These are phyloP conservation scores for Pseudopithomyces chartarum DNA, from an alignment of 2,329 filamentous ascomycete species.

Conservation along the genomic window DNA sequence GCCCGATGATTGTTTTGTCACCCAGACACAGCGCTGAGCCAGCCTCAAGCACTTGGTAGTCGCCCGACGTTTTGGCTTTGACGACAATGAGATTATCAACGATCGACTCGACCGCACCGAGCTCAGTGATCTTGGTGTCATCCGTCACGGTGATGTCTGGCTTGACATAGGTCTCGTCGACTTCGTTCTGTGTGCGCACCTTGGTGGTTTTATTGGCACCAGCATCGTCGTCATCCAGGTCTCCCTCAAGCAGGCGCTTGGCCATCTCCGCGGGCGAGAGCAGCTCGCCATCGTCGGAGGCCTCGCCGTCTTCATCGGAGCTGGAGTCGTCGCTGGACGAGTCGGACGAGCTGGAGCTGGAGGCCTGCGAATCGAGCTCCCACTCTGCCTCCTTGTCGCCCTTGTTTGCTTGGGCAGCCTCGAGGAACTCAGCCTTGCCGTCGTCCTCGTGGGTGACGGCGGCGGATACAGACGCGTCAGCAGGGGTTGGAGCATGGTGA, in stretches of 20 bases:
- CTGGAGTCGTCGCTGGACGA: slow-evolving; percentile 55
- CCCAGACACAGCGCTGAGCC: slow-evolving; percentile 82
- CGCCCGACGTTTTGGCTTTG: slow-evolving; percentile 76
- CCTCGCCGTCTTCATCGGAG: slow-evolving; percentile 61
- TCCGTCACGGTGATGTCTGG: slow-evolving; percentile 79
- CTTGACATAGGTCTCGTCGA: slow-evolving; percentile 57
- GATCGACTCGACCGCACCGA: slow-evolving; percentile 76
- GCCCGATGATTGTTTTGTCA: slow-evolving; percentile 77
- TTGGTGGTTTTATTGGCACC: slow-evolving; percentile 56
- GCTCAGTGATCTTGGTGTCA: slow-evolving; percentile 75
- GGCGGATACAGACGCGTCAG: neutral
- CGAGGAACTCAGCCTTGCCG: slow-evolving; percentile 49
- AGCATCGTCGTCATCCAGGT: slow-evolving; percentile 77
- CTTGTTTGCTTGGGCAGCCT: slow-evolving; percentile 51
- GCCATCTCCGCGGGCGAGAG: slow-evolving; percentile 83
- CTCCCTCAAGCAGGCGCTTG: slow-evolving; percentile 83
- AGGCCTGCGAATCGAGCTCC: slow-evolving; percentile 70
- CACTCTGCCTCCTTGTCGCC: slow-evolving; percentile 72
- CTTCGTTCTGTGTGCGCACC: slow-evolving; percentile 83
- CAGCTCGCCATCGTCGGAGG: slow-evolving; percentile 63
- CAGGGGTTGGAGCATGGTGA: neutral
- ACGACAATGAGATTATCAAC: slow-evolving; percentile 81
- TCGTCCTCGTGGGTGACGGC: slow-evolving; percentile 20
- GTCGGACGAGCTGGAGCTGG: slow-evolving; percentile 58
- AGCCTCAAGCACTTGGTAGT: slow-evolving; percentile 82